phyloP scores from a whole-genome alignment of 169 alveolate species.

The Eimeria nieschulzi region DNA sequence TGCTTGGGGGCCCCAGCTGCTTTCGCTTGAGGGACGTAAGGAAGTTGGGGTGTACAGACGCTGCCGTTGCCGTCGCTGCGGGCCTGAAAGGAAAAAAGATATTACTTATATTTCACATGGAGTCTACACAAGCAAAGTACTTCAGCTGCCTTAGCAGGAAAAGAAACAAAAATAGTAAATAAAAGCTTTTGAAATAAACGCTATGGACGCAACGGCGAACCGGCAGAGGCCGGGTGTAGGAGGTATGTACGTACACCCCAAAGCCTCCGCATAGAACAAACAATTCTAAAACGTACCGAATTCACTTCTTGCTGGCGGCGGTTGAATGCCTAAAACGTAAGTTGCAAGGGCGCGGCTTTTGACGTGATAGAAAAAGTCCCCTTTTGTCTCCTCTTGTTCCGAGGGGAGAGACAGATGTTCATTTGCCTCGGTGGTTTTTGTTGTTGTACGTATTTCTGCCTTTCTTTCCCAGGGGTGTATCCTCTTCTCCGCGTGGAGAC shows the following conservation, averaged over 20 bases:
- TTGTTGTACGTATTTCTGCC: background rate
- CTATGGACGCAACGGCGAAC: too few species aligned
- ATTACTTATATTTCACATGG: background rate
- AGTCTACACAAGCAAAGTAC: background rate
- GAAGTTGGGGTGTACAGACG: background rate
- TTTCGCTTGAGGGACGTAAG: background rate
- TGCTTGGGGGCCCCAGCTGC: background rate
- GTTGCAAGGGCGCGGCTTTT: background rate
- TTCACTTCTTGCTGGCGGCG: background rate
- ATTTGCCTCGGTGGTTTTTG: background rate
- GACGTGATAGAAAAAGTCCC: background rate
- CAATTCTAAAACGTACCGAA: too few species aligned
- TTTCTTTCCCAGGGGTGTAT: background rate
- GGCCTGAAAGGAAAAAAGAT: background rate
- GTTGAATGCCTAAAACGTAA: background rate
- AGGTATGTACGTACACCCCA: too few species aligned
- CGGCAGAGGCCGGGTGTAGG: too few species aligned
- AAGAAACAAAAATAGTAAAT: too few species aligned
- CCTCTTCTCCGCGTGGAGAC: background rate
- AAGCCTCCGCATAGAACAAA: too few species aligned
- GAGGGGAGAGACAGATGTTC: background rate
- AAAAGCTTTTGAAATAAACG: too few species aligned
- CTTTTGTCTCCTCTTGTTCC: background rate
- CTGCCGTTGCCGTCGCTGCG: background rate
- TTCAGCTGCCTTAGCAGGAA: background rate